These are phyloP conservation scores for Miscanthus sacchariflorus DNA, from an alignment of 202 grass and related monocot genomes.

Conservation along the genomic window DNA sequence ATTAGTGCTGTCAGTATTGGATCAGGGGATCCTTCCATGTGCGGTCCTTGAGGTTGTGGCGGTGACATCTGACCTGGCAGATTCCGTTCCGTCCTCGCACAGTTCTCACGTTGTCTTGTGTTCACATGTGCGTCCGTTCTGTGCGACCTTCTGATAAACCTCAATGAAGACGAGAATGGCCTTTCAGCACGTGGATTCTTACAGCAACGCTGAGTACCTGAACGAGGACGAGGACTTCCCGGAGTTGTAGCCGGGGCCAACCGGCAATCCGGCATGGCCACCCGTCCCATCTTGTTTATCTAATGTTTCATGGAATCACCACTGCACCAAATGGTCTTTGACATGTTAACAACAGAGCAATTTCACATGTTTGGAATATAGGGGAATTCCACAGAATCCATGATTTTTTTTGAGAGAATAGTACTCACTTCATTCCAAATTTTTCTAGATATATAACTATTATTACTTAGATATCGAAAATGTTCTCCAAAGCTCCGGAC, in stretches of 20 bases:
- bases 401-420: background rate
- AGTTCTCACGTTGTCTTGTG: constrained; percentile 24
- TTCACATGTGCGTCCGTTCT: constrained; percentile 25
- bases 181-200: background rate
- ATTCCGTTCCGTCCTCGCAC: constrained; percentile 1
- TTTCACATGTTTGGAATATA: background rate
- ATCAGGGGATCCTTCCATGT: constrained; percentile 47
- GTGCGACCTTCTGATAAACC: constrained; percentile 11
- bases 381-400: background rate
- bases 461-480: no score
- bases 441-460: no score
- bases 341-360: no score
- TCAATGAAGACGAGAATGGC: background rate
- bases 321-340: no score
- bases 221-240: background rate
- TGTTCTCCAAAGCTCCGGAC: no score
- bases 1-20: background rate
- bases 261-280: no score
- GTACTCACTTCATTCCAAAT: no score
- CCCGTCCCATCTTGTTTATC: no score
- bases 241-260: background rate
- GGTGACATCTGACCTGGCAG: constrained; percentile 40
- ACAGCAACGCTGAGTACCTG: background rate
- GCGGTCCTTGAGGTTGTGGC: constrained; percentile 25
- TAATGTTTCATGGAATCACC: no score